phyloP scores from a whole-genome alignment of 345 rosid species.

The Jatropha curcas region DNA sequence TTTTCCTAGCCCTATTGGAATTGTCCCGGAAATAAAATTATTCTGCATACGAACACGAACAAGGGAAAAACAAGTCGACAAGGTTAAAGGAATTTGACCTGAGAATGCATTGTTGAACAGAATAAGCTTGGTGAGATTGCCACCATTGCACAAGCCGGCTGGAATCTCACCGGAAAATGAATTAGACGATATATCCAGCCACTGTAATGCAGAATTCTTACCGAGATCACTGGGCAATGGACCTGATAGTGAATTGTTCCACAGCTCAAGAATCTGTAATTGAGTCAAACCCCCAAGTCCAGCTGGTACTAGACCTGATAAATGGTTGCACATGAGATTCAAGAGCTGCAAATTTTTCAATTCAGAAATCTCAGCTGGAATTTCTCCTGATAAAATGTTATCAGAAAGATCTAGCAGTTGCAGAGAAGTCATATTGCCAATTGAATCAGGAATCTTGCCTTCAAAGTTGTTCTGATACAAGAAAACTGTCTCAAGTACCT shows the following conservation, averaged over 20 bases:
- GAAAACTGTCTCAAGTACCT: constrained; percentile 56
- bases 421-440: constrained; percentile 64
- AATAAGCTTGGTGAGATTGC: constrained; percentile 85
- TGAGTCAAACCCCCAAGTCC: constrained; percentile 51
- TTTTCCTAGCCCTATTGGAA: constrained; percentile 82
- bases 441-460: constrained; percentile 60
- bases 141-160: constrained; percentile 56
- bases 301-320: constrained; percentile 66
- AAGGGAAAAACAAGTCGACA: constrained; percentile 60
- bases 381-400: constrained; percentile 60
- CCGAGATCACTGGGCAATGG: constrained; percentile 74
- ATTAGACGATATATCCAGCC: constrained; percentile 87
- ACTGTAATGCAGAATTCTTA: constrained; percentile 68
- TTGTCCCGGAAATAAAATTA: constrained; percentile 64
- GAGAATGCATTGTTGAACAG: constrained; percentile 82
- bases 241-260: constrained; percentile 93
- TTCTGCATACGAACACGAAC: constrained; percentile 88
- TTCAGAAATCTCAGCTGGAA: constrained; percentile 55
- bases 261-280: constrained; percentile 68
- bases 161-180: constrained; percentile 78
- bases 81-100: constrained; percentile 64
- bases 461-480: constrained; percentile 68
- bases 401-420: constrained; percentile 79
- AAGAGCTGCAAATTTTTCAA: constrained; percentile 73
- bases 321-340: constrained; percentile 79